These are phyloP conservation scores for Ajuga reptans DNA, from an alignment of 305 asterid species.

Conservation along the genomic window DNA sequence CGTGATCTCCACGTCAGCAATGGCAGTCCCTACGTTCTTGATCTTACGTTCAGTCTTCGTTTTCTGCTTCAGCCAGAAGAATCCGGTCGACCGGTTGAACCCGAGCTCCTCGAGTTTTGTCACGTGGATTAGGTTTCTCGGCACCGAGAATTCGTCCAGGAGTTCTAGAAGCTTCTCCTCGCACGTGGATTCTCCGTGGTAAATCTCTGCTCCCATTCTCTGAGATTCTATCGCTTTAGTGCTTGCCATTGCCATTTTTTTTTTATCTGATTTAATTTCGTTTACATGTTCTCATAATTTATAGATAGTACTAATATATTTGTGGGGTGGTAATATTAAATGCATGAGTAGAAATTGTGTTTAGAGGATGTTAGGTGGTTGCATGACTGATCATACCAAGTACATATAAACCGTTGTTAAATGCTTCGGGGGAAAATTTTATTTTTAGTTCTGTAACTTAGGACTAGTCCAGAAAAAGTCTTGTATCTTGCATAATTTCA, in stretches of 20 bases:
- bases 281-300: too few relatives aligned
- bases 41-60: neutral
- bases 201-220: constrained; percentile 5
- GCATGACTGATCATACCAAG: too few relatives aligned
- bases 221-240: neutral
- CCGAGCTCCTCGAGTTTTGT: neutral
- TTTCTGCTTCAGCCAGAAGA: constrained; percentile 12
- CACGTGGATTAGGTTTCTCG: neutral
- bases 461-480: too few relatives aligned
- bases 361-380: too few relatives aligned
- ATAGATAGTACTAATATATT: too few relatives aligned
- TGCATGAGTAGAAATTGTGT: too few relatives aligned
- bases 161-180: neutral
- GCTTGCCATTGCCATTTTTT: neutral
- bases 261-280: neutral
- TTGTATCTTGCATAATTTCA: too few relatives aligned
- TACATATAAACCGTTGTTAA: too few relatives aligned
- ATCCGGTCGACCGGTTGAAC: neutral
- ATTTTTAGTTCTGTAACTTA: too few relatives aligned
- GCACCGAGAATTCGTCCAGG: constrained; percentile 11
- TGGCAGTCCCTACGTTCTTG: neutral
- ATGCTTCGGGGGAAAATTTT: too few relatives aligned
- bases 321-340: too few relatives aligned
- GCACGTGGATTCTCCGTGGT: constrained; percentile 11
- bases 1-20: neutral